A percentile compares a stretch with the other conserved stretches of the same genome.
phyloP scores from a whole-genome alignment of 352 stramenopile species.

The Phytophthora tentaculata region DNA sequence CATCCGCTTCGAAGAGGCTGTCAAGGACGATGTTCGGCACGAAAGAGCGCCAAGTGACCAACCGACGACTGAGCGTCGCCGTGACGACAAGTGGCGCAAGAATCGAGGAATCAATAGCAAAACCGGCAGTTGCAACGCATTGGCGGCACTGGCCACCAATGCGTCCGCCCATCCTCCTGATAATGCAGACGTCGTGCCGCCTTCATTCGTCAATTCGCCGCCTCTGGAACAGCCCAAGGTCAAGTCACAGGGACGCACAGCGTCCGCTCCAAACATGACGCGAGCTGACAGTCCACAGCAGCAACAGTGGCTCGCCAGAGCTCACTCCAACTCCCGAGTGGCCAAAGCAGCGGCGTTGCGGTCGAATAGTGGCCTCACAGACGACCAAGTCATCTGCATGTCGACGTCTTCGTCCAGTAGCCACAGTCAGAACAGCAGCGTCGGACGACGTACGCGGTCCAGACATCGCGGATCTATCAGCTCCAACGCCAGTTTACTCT shows the following conservation, averaged over 20 bases:
- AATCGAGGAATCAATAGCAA: conserved; percentile 36
- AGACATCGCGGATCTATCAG: conserved; percentile 24
- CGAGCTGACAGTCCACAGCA: conserved; percentile 14
- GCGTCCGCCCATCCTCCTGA: conserved; percentile 5
- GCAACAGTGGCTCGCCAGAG: conserved; percentile 10
- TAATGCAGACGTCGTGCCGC: conserved; percentile 3
- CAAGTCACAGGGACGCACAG: conserved; percentile 11
- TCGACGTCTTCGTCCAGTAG: conserved; percentile 24
- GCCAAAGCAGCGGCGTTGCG: conserved; percentile 1
- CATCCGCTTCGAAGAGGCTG: conserved; percentile 17
- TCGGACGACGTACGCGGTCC: conserved; percentile 19
- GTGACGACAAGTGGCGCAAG: conserved; percentile 24
- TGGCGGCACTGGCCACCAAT: conserved; percentile 1
- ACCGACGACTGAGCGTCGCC: neutral
- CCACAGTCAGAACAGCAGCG: conserved; percentile 13
- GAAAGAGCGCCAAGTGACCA: conserved; percentile 3
- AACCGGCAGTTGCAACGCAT: conserved; percentile 18
- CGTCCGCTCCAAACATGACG: conserved; percentile 4
- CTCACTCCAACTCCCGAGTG: conserved; percentile 18
- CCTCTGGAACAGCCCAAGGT: conserved; percentile 3
- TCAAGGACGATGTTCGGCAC: conserved; percentile 1
- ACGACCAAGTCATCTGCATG: conserved; percentile 14
- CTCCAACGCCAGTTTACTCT: conserved; percentile 24
- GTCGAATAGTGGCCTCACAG: neutral
- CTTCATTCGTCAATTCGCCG: conserved; percentile 11